Evolutionary conservation across 352 stramenopile genomes (phyloP).

Genomic region (Globisporangium acanthophoron): DNA sequence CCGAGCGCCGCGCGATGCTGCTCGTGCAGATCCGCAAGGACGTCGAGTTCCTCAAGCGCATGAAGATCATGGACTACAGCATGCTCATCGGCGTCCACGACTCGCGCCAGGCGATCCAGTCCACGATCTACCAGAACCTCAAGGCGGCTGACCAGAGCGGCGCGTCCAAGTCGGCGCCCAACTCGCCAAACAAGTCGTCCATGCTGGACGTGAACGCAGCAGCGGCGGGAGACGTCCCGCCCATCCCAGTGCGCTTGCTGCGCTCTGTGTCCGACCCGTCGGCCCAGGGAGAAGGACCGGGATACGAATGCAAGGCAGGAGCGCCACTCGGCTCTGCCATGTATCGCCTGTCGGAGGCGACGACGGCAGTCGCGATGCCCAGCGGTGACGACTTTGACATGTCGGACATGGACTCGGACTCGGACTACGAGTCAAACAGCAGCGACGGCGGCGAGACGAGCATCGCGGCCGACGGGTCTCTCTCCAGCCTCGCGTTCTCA

Average conservation of each 20-base stretch:
- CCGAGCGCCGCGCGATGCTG: constrained; percentile 66
- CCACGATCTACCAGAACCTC: constrained; percentile 34
- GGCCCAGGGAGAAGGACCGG: background rate
- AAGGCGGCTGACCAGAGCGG: constrained; percentile 7
- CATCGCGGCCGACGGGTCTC: constrained; percentile 10
- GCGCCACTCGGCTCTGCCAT: constrained; percentile 6
- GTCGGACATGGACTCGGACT: constrained; percentile 20
- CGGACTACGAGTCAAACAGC: constrained; percentile 30
- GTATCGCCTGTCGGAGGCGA: constrained; percentile 3
- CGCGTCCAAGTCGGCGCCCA: constrained; percentile 35
- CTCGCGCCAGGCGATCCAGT: constrained; percentile 46
- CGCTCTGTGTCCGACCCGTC: constrained; percentile 25
- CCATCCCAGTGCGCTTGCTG: constrained; percentile 17
- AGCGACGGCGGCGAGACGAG: constrained; percentile 25
- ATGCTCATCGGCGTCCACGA: constrained; percentile 91
- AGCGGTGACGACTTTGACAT: constrained; percentile 26
- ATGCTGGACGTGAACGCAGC: background rate
- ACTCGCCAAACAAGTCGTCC: constrained; percentile 22
- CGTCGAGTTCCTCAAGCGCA: constrained; percentile 86
- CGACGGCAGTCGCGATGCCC: constrained; percentile 10
- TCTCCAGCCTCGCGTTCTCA: constrained; percentile 32
- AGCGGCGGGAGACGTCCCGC: background rate
- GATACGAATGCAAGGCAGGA: background rate
- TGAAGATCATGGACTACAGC: constrained; percentile 96
- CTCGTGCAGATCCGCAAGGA: constrained; percentile 87